Conservation (phyloP, 441 rosid species). For the Gossypium lobatum region DNA sequence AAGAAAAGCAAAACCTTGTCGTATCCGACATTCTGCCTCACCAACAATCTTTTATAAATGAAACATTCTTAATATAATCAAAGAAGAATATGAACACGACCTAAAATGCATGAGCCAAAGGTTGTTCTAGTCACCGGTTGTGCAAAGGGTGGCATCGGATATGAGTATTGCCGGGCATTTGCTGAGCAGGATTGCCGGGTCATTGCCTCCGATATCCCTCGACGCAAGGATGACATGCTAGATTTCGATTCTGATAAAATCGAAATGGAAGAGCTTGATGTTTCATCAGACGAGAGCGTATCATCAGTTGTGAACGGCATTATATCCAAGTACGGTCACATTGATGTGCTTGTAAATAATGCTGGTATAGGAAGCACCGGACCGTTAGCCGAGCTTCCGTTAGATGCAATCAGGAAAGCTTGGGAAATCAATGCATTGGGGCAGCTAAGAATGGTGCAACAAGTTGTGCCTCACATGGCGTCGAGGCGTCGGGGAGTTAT, state of each 20-base stretch:
- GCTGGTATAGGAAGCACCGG: constrained; percentile 52
- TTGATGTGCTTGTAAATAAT: constrained; percentile 48
- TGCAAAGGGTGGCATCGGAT: constrained; percentile 63
- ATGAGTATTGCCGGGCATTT: constrained; percentile 60
- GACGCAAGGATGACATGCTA: constrained; percentile 30
- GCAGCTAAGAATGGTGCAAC: constrained; percentile 53
- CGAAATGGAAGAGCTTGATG: constrained; percentile 41
- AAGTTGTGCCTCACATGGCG: constrained; percentile 60
- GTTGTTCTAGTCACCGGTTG: constrained; percentile 60
- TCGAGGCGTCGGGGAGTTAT: constrained; percentile 34
- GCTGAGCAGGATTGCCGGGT: constrained; percentile 48
- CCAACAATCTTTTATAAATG: not conserved
- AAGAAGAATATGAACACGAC: not conserved
- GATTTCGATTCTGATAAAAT: constrained; percentile 31
- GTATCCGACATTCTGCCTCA: constrained; percentile 8
- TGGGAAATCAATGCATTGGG: constrained; percentile 61
- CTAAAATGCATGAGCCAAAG: constrained; percentile 31
- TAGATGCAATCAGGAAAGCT: constrained; percentile 36
- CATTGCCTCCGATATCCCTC: constrained; percentile 46
- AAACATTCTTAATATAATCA: not conserved
- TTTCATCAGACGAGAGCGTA: constrained; percentile 45
- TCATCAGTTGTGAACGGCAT: constrained; percentile 25
- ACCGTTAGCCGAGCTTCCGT: constrained; percentile 45
- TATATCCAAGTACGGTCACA: constrained; percentile 34
- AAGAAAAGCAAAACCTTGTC: constrained; percentile 1